phyloP scores from a whole-genome alignment of 495 filamentous ascomycete species.

The Parachaetomium inaequale region DNA sequence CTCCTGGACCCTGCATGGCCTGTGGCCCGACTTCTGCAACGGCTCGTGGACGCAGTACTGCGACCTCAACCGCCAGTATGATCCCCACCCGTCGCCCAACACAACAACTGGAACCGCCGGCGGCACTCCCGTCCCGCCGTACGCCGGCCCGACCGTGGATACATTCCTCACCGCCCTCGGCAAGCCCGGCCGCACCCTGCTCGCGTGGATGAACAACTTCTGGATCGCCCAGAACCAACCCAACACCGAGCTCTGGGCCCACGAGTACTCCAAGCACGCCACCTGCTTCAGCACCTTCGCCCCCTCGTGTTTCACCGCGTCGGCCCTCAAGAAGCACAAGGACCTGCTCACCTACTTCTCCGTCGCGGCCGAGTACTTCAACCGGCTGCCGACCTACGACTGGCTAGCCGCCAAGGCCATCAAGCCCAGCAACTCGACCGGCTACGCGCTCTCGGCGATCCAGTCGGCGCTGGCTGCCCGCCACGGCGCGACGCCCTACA shows the following conservation, averaged over 20 bases:
- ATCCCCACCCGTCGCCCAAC: conserved; percentile 50
- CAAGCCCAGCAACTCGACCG: conserved; percentile 36
- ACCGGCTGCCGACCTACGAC: conserved; percentile 42
- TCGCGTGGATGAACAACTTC: conserved; percentile 51
- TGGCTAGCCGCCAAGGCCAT: conserved; percentile 41
- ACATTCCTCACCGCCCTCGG: conserved; percentile 46
- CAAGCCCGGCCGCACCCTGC: conserved; percentile 38
- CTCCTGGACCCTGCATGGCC: conserved; percentile 49
- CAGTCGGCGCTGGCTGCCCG: conserved; percentile 33
- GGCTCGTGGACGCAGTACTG: conserved; percentile 55
- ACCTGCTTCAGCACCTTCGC: conserved; percentile 54
- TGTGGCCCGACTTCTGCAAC: conserved; percentile 52
- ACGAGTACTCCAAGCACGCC: conserved; percentile 56
- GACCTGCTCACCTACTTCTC: conserved; percentile 51
- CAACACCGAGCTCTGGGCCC: conserved; percentile 50
- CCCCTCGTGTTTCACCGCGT: conserved; percentile 43
- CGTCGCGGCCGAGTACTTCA: conserved; percentile 39
- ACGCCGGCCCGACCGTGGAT: conserved; percentile 42
- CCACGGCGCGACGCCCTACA: conserved; percentile 42
- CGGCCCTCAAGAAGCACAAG: conserved; percentile 34
- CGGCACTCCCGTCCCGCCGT: conserved; percentile 45
- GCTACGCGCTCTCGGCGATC: conserved; percentile 40
- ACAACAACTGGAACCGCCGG: conserved; percentile 43
- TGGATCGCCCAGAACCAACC: conserved; percentile 43
- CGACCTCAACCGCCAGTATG: conserved; percentile 51